Conservation (phyloP, 176 grass and related monocot genomes). For the Zoysia pacifica region DNA sequence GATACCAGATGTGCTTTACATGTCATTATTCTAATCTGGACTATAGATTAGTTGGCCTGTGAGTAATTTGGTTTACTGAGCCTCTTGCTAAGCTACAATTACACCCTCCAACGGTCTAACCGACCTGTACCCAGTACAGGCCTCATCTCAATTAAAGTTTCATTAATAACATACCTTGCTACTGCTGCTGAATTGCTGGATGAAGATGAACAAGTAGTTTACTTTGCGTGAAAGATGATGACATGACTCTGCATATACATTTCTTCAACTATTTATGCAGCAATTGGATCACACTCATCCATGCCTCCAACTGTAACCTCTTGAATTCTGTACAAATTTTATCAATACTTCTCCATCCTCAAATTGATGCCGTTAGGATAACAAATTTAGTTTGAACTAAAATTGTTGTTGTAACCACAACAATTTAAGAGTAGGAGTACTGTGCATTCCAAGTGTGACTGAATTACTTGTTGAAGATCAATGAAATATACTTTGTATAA, state of each 20-base stretch:
- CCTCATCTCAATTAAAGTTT: slow-evolving; percentile 11
- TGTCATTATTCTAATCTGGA: too few species aligned
- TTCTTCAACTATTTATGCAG: not conserved
- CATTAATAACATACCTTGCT: not conserved
- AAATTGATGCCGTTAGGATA: too few species aligned
- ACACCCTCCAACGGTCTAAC: too few species aligned
- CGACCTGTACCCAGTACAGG: not conserved
- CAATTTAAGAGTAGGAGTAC: too few species aligned
- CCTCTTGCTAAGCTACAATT: slow-evolving; percentile 1
- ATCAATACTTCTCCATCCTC: too few species aligned
- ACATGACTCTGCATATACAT: slow-evolving; percentile 17
- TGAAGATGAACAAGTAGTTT: not conserved
- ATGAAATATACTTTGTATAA: slow-evolving; percentile 1
- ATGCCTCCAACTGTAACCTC: too few species aligned
- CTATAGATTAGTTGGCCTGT: not conserved
- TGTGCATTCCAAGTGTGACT: not conserved
- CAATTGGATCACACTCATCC: too few species aligned
- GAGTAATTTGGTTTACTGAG: not conserved
- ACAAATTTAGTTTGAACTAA: too few species aligned
- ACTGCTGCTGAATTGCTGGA: not conserved
- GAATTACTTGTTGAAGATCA: not conserved
- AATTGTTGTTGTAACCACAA: too few species aligned
- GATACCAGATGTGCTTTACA: too few species aligned
- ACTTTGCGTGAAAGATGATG: slow-evolving; percentile 13
- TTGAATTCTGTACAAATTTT: too few species aligned